Percentiles rank a stretch among this genome's conserved stretches.
Evolutionary conservation across 2,329 filamentous ascomycete genomes (phyloP).

Genomic region (Myriangium duriaei): DNA sequence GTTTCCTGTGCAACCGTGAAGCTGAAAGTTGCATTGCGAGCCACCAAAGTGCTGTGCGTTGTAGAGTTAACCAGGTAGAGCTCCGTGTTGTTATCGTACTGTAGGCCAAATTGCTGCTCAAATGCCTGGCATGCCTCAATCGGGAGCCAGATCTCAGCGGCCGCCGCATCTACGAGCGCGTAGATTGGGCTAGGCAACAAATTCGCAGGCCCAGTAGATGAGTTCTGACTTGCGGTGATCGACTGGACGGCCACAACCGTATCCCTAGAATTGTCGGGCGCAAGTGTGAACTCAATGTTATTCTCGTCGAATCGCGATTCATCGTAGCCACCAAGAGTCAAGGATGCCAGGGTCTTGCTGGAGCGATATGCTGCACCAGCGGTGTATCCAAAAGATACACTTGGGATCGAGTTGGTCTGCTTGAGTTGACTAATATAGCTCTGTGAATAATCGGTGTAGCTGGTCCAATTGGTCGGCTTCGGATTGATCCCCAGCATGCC

Average conservation of each 20-base stretch:
- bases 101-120: conserved; percentile 50
- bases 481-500: conserved; percentile 37
- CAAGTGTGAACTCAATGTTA: conserved; percentile 17
- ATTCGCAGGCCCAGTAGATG: conserved; percentile 16
- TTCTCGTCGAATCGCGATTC: conserved; percentile 20
- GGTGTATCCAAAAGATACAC: conserved; percentile 63
- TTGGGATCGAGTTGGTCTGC: conserved; percentile 49
- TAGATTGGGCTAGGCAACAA: conserved; percentile 18
- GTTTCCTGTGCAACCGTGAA: conserved; percentile 34
- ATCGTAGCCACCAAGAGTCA: conserved; percentile 30
- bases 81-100: conserved; percentile 50
- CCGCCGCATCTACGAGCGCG: conserved; percentile 28
- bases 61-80: conserved; percentile 52
- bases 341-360: conserved; percentile 8
- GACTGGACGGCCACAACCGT: conserved; percentile 17
- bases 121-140: conserved; percentile 49
- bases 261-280: conserved; percentile 15
- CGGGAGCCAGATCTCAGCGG: conserved; percentile 38
- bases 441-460: conserved; percentile 40
- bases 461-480: conserved; percentile 39
- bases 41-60: conserved; percentile 39
- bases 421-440: conserved; percentile 43
- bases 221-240: conserved; percentile 15
- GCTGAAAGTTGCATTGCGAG: conserved; percentile 40
- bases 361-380: conserved; percentile 58